Base-by-base conservation (phyloP, 148 eudicot species). In the Cornus controversa region DNA sequence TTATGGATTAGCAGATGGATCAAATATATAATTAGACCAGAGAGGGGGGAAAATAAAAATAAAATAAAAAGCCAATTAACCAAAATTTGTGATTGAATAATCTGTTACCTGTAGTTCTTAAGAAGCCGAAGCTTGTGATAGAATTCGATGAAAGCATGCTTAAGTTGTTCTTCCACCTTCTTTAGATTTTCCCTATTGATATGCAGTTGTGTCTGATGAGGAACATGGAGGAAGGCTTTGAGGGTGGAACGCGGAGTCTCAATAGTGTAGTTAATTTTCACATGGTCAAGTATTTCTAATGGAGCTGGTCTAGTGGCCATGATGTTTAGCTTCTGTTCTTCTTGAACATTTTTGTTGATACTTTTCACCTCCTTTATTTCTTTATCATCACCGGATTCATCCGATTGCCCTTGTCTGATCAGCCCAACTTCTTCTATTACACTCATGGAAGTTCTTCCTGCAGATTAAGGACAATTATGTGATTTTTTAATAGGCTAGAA, bases 231-330 rank as follows among this genome's bases (percentile, higher is more conserved):
- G 10, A 83, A 20, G 37, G 24, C 81, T 70, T 77, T 83, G 8
- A 86, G 29, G 70, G 88, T 83, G 14, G 82, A 86, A 28, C 66
- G 8, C 22, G 88, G 88, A 18, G 86, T 80, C n/a, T 75, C 84
- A 2, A 74, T 77, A 2, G 75, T 82, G 28, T 81, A 28, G 66
- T 80, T 80, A 70, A 86, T 78, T 66, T 75, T 83, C 60, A 86
- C 85, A 67, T 78, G 84, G 18, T 75, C 69, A 60, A 86, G 67
- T 58, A 86, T 77, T 27, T 78, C 73, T 37, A 85, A 15, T 6
- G 81, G 54, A 74, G 83, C 79, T 10, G 71, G 81, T 65, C 68
- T 82, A 23, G 14, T 63, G 20, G 3, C 22, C 8, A 10, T 20
- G 5, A 0, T 31, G 2, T 31, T 60, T 24, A 13, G 50, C 28